phyloP scores from a whole-genome alignment of 257 asterid species.

The Plantago major region DNA sequence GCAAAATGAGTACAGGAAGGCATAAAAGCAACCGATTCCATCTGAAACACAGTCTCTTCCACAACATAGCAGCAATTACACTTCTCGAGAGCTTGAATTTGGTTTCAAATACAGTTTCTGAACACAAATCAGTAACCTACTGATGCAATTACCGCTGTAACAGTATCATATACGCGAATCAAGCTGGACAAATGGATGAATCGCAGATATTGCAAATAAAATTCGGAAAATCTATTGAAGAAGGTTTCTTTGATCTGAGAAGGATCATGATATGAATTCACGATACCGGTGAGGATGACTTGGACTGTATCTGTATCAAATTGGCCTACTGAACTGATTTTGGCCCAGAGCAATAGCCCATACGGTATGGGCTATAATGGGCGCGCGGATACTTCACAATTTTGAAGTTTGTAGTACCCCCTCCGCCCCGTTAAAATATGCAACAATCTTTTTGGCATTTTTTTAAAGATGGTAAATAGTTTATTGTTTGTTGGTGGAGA shows the following conservation, averaged over 20 bases:
- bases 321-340: neutral
- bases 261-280: neutral
- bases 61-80: conserved; percentile 25
- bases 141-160: neutral
- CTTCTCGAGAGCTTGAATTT: neutral
- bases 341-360: neutral
- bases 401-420: neutral
- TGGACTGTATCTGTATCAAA: neutral
- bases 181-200: neutral
- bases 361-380: too few relatives aligned
- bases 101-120: neutral
- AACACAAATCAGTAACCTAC: neutral
- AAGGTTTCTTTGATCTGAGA: conserved; percentile 10
- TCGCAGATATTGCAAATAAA: neutral
- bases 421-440: too few relatives aligned
- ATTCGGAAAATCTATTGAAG: neutral
- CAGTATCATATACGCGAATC: neutral
- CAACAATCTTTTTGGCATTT: too few relatives aligned
- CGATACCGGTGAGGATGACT: neutral
- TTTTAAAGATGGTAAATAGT: too few relatives aligned
- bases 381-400: neutral
- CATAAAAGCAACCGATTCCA: conserved; percentile 66
- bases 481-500: too few relatives aligned
- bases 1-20: conserved; percentile 46
- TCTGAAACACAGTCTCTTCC: conserved; percentile 56